Percentiles rank a stretch among this genome's conserved stretches.
These are phyloP conservation scores for Talaromyces sp. DNA, from an alignment of 2,329 filamentous ascomycete genomes.

Conservation along the genomic window DNA sequence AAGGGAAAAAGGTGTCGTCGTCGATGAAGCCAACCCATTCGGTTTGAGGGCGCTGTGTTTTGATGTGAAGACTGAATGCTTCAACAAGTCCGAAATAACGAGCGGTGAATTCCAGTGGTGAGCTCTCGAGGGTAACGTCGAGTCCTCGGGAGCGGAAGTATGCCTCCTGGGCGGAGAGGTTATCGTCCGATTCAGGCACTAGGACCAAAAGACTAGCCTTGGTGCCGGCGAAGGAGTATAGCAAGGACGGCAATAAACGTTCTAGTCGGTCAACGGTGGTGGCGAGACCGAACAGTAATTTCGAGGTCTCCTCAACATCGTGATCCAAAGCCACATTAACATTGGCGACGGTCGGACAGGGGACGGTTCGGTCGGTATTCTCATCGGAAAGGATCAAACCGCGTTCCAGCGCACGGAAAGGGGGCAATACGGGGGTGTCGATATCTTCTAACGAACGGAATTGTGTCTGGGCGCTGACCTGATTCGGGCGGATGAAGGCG, in stretches of 20 bases:
- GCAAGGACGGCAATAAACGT: conserved; percentile 37
- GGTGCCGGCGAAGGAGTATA: conserved; percentile 42
- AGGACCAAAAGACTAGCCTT: conserved; percentile 41
- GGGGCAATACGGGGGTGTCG: conserved; percentile 36
- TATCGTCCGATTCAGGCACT: conserved; percentile 40
- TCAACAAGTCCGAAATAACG: conserved; percentile 44
- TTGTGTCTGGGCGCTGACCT: conserved; percentile 34
- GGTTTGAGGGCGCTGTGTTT: conserved; percentile 37
- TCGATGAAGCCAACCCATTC: conserved; percentile 44
- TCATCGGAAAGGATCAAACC: conserved; percentile 36
- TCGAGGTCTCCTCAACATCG: conserved; percentile 39
- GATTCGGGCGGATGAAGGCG: conserved; percentile 39
- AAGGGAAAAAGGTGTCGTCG: conserved; percentile 45
- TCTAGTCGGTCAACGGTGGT: conserved; percentile 44
- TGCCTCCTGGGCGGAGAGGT: conserved; percentile 38
- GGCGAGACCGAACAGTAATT: conserved; percentile 41
- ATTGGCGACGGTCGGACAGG: conserved; percentile 40
- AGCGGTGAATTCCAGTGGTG: conserved; percentile 41
- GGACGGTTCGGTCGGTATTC: conserved; percentile 30
- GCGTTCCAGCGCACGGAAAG: conserved; percentile 38
- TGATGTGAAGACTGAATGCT: conserved; percentile 39
- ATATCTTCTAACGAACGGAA: conserved; percentile 40
- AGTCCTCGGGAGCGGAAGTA: conserved; percentile 43
- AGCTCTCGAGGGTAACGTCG: conserved; percentile 38
- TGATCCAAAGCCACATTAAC: conserved; percentile 40